Conservation (phyloP, 306 rosid species). For the Inga leiocalycina region DNA sequence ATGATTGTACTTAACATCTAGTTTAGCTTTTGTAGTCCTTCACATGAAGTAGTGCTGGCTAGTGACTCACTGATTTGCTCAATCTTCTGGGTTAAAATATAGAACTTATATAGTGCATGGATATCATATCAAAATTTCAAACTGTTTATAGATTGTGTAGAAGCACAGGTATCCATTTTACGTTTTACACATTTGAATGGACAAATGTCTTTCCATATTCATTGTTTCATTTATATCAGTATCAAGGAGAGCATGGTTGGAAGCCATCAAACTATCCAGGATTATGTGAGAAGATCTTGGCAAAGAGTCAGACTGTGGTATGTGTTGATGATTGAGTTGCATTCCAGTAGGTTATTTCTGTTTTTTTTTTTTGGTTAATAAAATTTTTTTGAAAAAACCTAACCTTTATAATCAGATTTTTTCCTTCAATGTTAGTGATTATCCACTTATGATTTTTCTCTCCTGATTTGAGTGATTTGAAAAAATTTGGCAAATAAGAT, state of each 20-base stretch:
- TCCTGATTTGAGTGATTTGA: constrained; percentile 7
- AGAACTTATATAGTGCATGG: constrained; percentile 1
- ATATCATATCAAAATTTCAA: constrained; percentile 10
- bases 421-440: background rate
- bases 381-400: background rate
- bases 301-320: constrained; percentile 95
- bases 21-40: background rate
- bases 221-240: constrained; percentile 51
- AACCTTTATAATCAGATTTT: background rate
- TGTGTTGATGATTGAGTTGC: constrained; percentile 45
- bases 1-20: background rate
- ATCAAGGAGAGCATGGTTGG: constrained; percentile 99
- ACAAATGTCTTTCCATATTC: constrained; percentile 26
- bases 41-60: background rate
- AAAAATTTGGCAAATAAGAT: background rate
- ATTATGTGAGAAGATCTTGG: constrained; percentile 77
- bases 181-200: background rate
- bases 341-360: constrained; percentile 13
- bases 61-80: constrained; percentile 14
- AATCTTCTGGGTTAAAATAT: background rate
- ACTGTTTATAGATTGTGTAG: background rate
- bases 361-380: background rate
- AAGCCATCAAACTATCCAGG: constrained; percentile 88
- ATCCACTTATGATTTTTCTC: background rate
- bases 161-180: background rate